phyloP scores from a whole-genome alignment of 345 rosid species.

The Eucalyptus virginea region DNA sequence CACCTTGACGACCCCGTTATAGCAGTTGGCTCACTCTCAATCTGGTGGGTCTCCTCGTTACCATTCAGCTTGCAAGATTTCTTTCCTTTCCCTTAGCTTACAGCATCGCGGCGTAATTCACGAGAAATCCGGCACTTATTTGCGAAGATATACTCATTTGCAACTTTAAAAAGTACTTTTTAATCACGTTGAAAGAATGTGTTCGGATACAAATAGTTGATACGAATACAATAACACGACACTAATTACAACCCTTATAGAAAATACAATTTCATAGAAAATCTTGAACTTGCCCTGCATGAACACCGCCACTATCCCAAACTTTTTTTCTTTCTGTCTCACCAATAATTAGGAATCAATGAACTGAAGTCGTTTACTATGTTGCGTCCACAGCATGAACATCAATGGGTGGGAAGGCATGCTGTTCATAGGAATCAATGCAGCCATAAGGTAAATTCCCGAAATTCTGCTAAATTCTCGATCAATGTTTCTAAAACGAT shows the following conservation, averaged over 20 bases:
- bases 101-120: background rate
- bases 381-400: conserved; percentile 61
- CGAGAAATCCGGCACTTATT: background rate
- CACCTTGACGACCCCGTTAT: conserved; percentile 79
- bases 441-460: conserved; percentile 60
- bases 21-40: conserved; percentile 90
- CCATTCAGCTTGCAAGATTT: background rate
- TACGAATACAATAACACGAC: background rate
- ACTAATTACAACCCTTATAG: background rate
- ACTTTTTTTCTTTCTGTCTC: background rate
- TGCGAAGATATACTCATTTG: background rate
- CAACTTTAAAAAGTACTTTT: background rate
- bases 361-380: background rate
- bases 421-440: conserved; percentile 87
- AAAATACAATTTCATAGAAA: background rate
- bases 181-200: background rate
- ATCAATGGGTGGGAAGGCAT: conserved; percentile 98
- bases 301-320: background rate
- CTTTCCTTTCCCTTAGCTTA: background rate
- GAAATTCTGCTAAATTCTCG: background rate
- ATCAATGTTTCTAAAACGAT: background rate
- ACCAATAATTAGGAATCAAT: background rate
- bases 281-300: background rate
- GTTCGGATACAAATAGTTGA: background rate
- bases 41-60: conserved; percentile 31